These are phyloP conservation scores for Fusarium domesticum DNA, from an alignment of 2,329 filamentous ascomycete genomes.

Conservation along the genomic window DNA sequence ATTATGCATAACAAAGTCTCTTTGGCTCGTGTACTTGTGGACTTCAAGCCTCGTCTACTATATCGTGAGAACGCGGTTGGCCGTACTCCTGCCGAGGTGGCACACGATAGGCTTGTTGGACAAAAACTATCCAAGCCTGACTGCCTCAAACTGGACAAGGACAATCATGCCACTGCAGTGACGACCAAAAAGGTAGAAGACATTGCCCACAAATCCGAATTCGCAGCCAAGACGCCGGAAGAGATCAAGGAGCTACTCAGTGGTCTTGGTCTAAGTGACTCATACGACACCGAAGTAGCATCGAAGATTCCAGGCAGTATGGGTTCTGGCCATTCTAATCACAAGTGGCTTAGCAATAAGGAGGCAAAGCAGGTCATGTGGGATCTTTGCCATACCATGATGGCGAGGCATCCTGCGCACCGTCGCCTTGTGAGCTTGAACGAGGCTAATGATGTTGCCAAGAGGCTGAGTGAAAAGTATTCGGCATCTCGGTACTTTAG, in stretches of 20 bases:
- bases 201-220: slow-evolving; percentile 9
- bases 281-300: slow-evolving; percentile 28
- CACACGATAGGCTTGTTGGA: slow-evolving; percentile 52
- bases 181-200: slow-evolving; percentile 8
- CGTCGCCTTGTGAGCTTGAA: slow-evolving; percentile 53
- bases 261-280: slow-evolving; percentile 28
- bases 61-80: slow-evolving; percentile 74
- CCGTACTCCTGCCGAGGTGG: slow-evolving; percentile 67
- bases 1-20: slow-evolving; percentile 39
- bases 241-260: slow-evolving; percentile 19
- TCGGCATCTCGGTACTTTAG: slow-evolving; percentile 37
- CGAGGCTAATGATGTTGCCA: slow-evolving; percentile 58
- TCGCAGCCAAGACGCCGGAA: slow-evolving; percentile 15
- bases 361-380: slow-evolving; percentile 28
- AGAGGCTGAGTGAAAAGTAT: slow-evolving; percentile 51
- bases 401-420: slow-evolving; percentile 34
- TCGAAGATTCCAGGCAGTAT: slow-evolving; percentile 28
- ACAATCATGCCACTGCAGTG: slow-evolving; percentile 1
- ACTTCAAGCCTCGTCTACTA: slow-evolving; percentile 56
- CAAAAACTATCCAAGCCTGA: slow-evolving; percentile 32
- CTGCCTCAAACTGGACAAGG: slow-evolving; percentile 1
- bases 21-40: slow-evolving; percentile 47
- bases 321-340: slow-evolving; percentile 21
- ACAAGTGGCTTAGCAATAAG: slow-evolving; percentile 4
- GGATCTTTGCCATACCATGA: slow-evolving; percentile 35